phyloP scores from a whole-genome alignment of 352 stramenopile species.

The Pythium chondricola region DNA sequence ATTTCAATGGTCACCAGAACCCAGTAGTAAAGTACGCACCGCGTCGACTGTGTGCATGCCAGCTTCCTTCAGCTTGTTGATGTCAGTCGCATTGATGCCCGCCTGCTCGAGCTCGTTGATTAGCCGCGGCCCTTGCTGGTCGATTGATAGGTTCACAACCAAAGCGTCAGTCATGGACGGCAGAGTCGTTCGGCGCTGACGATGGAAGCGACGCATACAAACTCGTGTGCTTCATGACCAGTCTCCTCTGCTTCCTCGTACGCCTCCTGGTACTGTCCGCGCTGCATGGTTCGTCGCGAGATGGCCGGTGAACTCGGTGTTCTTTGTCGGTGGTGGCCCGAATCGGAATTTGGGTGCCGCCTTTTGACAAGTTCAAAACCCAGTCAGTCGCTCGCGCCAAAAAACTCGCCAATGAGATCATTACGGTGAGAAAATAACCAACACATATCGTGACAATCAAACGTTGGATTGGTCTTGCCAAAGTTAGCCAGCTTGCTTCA shows the following conservation, averaged over 20 bases:
- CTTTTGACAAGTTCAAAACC: constrained; percentile 18
- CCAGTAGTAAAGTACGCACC: constrained; percentile 32
- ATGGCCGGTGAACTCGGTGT: neutral
- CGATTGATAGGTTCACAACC: neutral
- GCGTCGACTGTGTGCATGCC: constrained; percentile 98
- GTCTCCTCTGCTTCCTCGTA: constrained; percentile 29
- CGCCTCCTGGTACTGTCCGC: constrained; percentile 41
- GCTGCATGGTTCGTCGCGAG: constrained; percentile 14
- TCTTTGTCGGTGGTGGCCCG: neutral
- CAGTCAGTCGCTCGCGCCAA: constrained; percentile 10
- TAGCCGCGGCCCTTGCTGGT: constrained; percentile 67
- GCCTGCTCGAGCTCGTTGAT: constrained; percentile 93
- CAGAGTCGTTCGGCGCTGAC: neutral
- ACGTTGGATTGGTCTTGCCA: constrained; percentile 3
- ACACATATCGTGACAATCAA: constrained; percentile 2
- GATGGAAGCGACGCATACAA: constrained; percentile 9
- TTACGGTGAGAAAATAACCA: constrained; percentile 4
- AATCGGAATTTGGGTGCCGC: constrained; percentile 10
- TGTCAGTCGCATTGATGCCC: constrained; percentile 95
- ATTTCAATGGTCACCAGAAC: neutral
- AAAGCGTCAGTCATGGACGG: neutral
- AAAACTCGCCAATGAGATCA: constrained; percentile 7
- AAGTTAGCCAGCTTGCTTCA: constrained; percentile 4
- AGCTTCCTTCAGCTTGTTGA: constrained; percentile 97
- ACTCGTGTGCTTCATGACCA: constrained; percentile 36